Evolutionary conservation across 805 yeast species (phyloP).

Genomic region (Yamadazyma kitorensis): DNA sequence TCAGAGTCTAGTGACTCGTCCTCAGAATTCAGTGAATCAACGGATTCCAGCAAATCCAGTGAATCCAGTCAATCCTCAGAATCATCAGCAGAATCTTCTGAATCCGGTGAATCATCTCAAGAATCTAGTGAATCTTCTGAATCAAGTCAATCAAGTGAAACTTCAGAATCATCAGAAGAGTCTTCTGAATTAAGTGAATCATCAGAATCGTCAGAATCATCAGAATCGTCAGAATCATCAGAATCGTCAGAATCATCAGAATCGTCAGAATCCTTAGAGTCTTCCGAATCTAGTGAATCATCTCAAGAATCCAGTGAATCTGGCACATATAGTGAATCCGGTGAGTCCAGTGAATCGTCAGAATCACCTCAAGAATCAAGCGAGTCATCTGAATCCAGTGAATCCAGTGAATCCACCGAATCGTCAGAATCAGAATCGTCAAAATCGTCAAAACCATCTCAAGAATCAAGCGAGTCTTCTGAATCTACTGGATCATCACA

Average conservation of each 20-base stretch:
- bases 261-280: background rate
- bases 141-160: background rate
- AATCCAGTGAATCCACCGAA: background rate
- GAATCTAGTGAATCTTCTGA: background rate
- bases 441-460: background rate
- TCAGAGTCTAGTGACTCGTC: no score
- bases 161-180: background rate
- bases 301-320: background rate
- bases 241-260: background rate
- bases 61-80: background rate
- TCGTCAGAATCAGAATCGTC: background rate
- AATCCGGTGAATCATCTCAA: background rate
- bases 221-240: background rate
- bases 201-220: background rate
- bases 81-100: background rate
- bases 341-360: background rate
- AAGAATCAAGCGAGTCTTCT: background rate
- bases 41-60: background rate
- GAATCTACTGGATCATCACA: background rate
- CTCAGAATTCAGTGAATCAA: no score
- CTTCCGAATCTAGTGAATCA: background rate
- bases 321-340: conserved; percentile 1
- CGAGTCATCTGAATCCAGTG: background rate
- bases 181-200: background rate
- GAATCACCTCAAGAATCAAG: background rate